Conservation (phyloP, 2,329 filamentous ascomycete species). For the Colletotrichum sp. region DNA sequence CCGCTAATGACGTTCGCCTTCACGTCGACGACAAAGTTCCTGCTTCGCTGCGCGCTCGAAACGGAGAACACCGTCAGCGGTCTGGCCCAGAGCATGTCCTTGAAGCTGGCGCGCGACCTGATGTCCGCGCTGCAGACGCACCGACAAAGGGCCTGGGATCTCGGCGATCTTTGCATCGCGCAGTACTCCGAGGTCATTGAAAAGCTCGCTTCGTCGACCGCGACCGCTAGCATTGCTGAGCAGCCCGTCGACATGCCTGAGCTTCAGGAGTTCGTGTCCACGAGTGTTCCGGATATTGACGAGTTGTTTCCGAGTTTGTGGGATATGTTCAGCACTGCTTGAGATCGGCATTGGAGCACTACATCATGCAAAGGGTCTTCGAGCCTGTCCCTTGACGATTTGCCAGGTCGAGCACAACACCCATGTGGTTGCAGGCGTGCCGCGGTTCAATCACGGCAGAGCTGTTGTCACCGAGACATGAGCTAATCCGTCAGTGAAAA, state of each 20-base stretch:
- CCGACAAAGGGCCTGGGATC: constrained; percentile 49
- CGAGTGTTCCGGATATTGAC: constrained; percentile 14
- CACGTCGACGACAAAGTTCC: constrained; percentile 54
- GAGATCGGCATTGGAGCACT: background rate
- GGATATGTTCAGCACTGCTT: constrained; percentile 11
- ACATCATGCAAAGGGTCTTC: background rate
- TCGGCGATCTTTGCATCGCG: constrained; percentile 54
- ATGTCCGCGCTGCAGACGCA: constrained; percentile 43
- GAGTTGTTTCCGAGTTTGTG: constrained; percentile 19
- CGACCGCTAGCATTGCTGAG: background rate
- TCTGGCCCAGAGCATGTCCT: constrained; percentile 40
- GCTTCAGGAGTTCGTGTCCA: constrained; percentile 13
- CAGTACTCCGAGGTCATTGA: constrained; percentile 53
- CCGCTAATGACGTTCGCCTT: constrained; percentile 51
- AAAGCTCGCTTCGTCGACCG: constrained; percentile 38
- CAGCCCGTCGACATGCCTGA: constrained; percentile 12
- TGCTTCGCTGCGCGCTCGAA: constrained; percentile 53
- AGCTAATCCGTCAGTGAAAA: background rate
- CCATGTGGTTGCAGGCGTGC: accelerated
- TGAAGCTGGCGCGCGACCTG: constrained; percentile 48
- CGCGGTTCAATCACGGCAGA: background rate
- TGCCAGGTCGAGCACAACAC: accelerated
- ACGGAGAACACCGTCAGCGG: constrained; percentile 39
- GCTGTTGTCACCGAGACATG: background rate
- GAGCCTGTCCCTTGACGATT: background rate